Evolutionary conservation across 139 green algal genomes (phyloP), one percentile per base, ranked within the genome.

Genomic region (Chlamydomonas incerta): DNA sequence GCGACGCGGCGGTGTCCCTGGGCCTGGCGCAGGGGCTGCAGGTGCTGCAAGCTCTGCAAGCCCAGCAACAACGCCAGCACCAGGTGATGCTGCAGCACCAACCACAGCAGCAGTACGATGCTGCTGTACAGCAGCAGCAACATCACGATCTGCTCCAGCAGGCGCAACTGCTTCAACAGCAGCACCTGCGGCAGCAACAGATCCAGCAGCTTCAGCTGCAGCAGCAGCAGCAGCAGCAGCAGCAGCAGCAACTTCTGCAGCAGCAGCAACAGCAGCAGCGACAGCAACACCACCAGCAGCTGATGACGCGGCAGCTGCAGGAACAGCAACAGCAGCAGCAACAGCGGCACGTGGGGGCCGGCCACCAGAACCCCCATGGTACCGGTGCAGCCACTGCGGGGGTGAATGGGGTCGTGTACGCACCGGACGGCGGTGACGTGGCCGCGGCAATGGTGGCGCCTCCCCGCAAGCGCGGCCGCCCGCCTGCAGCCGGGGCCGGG

Each of bases 401-500:
- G 0, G 65, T 47, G 11, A 68, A 31, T 1, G 58, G 60, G 26
- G 31, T 72, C 28, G 33, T 72, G 21, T 41, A 35, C 57, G 10
- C 58, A 5, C 26, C 14, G 0, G 47, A 26, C 21, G 66, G n/a
- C 23, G 62, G 31, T 3, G 76, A 14, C n/a, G 76, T 15, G 17
- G 76, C 33, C 10, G 77, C 63, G 9, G 63, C 63, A 8, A 6
- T 26, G 26, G 77, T 17, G 17, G 63, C 41, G 29, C 29, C 41
- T 20, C 63, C 63, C 3, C 77, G 77, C 14, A 83, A 83, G 77
- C 62, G 77, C 0, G 77, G 77, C 0, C 77, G 75, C 37, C 31
- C 5, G 28, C 13, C 29, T 29, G 72, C 50, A 2, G 72, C n/a
- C 50, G n/a, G 31, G n/a, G 52, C 1, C 21, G 75, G 20, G 26